Conservation (phyloP, 2,329 filamentous ascomycete genomes). For the Scopulariopsis brevicaulis region DNA sequence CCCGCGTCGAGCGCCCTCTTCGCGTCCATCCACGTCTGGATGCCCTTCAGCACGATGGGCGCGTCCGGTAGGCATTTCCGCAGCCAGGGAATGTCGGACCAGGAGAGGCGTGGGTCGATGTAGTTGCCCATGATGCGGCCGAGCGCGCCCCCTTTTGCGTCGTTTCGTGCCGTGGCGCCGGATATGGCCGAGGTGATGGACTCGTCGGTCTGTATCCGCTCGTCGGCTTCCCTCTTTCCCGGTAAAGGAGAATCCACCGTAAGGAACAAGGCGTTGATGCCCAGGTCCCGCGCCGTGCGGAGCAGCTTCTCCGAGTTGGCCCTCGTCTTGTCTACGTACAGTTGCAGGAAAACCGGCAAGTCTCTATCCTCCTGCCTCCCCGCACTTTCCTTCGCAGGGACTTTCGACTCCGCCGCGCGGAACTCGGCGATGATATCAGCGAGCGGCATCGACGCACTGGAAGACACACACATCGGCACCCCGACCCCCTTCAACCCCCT, state of each 20-base stretch:
- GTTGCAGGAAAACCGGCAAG: slow-evolving; percentile 41
- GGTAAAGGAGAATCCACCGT: slow-evolving; percentile 47
- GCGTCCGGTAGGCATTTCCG: slow-evolving; percentile 29
- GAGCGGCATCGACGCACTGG: slow-evolving; percentile 47
- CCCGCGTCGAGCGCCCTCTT: slow-evolving; percentile 45
- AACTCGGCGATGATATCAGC: slow-evolving; percentile 31
- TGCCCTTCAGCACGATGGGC: slow-evolving; percentile 56
- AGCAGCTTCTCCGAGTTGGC: slow-evolving; percentile 37
- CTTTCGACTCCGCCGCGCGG: background rate
- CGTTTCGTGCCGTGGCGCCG: slow-evolving; percentile 35
- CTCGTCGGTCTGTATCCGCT: slow-evolving; percentile 34
- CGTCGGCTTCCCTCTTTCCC: slow-evolving; percentile 40
- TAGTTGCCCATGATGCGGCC: slow-evolving; percentile 43
- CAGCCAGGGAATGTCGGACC: slow-evolving; percentile 57
- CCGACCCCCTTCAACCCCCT: slow-evolving; percentile 36
- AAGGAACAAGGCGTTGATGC: slow-evolving; percentile 41
- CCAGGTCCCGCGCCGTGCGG: slow-evolving; percentile 27
- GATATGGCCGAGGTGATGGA: slow-evolving; percentile 34
- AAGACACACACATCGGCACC: slow-evolving; percentile 50
- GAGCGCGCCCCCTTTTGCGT: slow-evolving; percentile 41
- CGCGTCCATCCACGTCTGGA: slow-evolving; percentile 58
- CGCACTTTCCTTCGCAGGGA: slow-evolving; percentile 1
- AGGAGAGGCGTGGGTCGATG: slow-evolving; percentile 46
- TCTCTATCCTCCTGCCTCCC: background rate
- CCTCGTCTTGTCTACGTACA: slow-evolving; percentile 49